Evolutionary conservation across 805 yeast species (phyloP), one percentile per base, ranked within the genome.

Genomic region (Ogataea pini): DNA sequence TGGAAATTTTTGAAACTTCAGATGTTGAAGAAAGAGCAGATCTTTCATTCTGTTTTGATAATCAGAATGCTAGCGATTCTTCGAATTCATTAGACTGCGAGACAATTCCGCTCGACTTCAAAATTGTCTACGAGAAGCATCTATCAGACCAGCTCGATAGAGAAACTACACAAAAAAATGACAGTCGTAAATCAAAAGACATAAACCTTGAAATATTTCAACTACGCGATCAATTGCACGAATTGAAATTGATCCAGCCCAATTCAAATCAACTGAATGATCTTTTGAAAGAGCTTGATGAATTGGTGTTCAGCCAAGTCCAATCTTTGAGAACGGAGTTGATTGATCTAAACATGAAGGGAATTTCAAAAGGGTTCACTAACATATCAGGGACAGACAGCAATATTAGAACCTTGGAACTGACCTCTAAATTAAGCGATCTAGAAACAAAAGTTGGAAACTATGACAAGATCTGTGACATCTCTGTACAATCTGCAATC

Each of bases 401-500:
- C 25, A 17, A 9, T 8, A 28, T 7, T n/a, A 39, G 25, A 27
- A 17, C 20, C 2, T 22, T 39, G 24, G 42, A 22, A 33, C 52
- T 5, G 51, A n/a, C 55, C 25, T 24, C 46, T 7, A 50, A 64
- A 42, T 10, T 63, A 8, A 36, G 39, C 3, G 14, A 16, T 17
- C 14, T 55, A 7, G 61, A 57, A 38, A 14, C 43, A 36, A 8
- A 47, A 25, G 16, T 50, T 46, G 54, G 67, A 41, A 28, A 32
- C 22, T 2, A 40, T 13, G 49, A 42, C 39, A 13, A 44, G 44
- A 19, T 20, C 24, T 12, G 13, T 20, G 25, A 22, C 7, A 16
- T 41, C 10, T 38, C 68, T 2, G 16, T 65, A 2, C 64, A 63
- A 41, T 47, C 57, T 3, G 44, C 48, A 16, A 51, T 65, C 3